Base-by-base conservation (phyloP, 768 basidiomycete species). In the Rhizopogon vesiculosus region DNA sequence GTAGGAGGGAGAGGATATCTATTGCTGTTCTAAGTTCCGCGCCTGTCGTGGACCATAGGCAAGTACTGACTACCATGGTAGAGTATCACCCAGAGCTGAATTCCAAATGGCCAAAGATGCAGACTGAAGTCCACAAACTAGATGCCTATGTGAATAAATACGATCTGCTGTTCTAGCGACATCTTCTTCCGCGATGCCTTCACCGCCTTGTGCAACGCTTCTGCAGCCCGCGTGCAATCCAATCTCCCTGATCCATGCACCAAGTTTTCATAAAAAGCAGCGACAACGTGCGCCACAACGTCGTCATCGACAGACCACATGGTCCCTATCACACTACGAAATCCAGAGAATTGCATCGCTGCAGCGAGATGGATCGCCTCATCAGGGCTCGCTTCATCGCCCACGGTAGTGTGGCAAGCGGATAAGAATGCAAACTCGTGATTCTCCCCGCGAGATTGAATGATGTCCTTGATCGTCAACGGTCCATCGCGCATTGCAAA, bases 311-410 rank as follows among this genome's bases (percentile, higher is more conserved):
- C 55, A 12, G 56, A 55, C 65, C 65, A 66, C 56, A 64, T 53
- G 10, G 64, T 64, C 33, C 57, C 64, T 15, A 66, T 40, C 16
- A 64, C 64, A 49, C 64, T 61, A 28, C 49, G 57, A 42, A 53
- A 65, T 1, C 65, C 64, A 6, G 58, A 56, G 16, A 60, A 53
- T 38, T 64, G 56, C 62, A 66, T 52, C 7, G 59, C 63, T 10
- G 65, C 59, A 9, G 64, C 64, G 9, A 66, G 55, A 49, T 66
- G 65, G 9, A 64, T 45, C 3, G 54, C 52, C 46, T 66, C 65
- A 19, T 63, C 64, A 1, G 60, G 60, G 3, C 52, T 55, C 38
- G 25, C 40, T 5, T 22, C 25, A n/a, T 62, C 55, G 15, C 64
- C 64, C 19, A 53, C 56, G 9, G 65, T 64, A 15, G 65, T 66